phyloP scores from a whole-genome alignment of 441 rosid genomes.

The Eruca vesicaria region DNA sequence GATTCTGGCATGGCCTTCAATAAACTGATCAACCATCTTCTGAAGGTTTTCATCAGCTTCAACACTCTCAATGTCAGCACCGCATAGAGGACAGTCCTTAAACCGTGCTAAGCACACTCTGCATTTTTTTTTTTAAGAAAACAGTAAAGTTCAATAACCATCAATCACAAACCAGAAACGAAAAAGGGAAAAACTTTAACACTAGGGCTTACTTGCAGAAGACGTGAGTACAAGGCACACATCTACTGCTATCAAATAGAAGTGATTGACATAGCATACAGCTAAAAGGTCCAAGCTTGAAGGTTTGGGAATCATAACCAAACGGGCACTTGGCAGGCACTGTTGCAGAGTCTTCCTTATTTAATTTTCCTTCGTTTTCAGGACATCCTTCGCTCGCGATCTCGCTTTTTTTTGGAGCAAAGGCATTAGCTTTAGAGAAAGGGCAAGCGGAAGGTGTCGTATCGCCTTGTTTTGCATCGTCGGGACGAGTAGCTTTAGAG shows the following conservation, averaged over 20 bases:
- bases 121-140: no score
- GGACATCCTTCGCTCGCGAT: conserved; percentile 39
- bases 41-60: conserved; percentile 79
- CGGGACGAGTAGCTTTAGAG: conserved; percentile 63
- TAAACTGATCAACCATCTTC: conserved; percentile 77
- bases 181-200: neutral
- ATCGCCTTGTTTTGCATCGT: conserved; percentile 51
- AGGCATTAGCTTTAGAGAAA: conserved; percentile 44
- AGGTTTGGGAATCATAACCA: conserved; percentile 86
- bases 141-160: neutral
- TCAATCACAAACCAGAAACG: neutral
- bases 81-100: conserved; percentile 92
- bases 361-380: conserved; percentile 32
- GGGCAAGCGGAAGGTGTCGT: conserved; percentile 31
- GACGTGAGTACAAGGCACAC: conserved; percentile 87
- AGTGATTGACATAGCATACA: conserved; percentile 92
- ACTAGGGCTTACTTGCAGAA: conserved; percentile 75
- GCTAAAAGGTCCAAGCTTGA: conserved; percentile 95
- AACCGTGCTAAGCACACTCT: conserved; percentile 79
- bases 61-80: conserved; percentile 87
- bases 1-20: conserved; percentile 96
- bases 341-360: conserved; percentile 48
- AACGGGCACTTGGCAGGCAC: conserved; percentile 79
- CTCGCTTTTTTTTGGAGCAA: conserved; percentile 37
- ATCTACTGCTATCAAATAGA: conserved; percentile 68